These are phyloP conservation scores for Claviceps capensis DNA, from an alignment of 2,329 filamentous ascomycete species.

Conservation along the genomic window DNA sequence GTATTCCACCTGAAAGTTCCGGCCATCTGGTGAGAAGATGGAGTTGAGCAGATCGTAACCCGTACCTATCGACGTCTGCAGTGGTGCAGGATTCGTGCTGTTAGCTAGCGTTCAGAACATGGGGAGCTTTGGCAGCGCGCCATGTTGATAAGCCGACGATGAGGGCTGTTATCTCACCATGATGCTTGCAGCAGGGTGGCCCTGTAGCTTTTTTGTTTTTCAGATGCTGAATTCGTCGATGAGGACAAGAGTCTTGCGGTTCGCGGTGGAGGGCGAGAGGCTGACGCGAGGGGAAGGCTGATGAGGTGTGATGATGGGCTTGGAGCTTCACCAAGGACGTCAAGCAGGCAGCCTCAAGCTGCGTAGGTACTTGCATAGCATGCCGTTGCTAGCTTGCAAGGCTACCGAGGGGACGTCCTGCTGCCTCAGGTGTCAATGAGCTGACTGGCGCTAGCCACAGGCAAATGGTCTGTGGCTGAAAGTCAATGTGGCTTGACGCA, in stretches of 20 bases:
- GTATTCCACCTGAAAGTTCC: conserved; percentile 99
- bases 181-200: conserved; percentile 4
- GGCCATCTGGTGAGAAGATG: conserved; percentile 96
- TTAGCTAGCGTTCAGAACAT: conserved; percentile 4
- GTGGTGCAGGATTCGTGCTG: background rate
- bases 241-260: background rate
- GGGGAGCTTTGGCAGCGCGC: background rate
- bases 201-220: background rate
- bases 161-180: conserved; percentile 10
- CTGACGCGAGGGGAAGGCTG: background rate
- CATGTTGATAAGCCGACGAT: background rate
- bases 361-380: background rate
- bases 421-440: conserved; percentile 3
- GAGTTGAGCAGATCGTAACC: conserved; percentile 99
- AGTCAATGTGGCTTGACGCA: background rate
- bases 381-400: background rate
- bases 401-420: background rate
- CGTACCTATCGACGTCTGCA: conserved; percentile 95
- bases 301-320: conserved; percentile 2
- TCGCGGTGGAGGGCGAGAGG: background rate
- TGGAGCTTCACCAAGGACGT: conserved; percentile 17
- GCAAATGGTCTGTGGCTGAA: background rate
- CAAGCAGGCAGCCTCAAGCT: conserved; percentile 4
- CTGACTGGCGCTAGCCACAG: background rate
- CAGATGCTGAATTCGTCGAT: background rate